Base-by-base conservation (phyloP, 2,329 filamentous ascomycete species). In the Didymosphaeria variabile region DNA sequence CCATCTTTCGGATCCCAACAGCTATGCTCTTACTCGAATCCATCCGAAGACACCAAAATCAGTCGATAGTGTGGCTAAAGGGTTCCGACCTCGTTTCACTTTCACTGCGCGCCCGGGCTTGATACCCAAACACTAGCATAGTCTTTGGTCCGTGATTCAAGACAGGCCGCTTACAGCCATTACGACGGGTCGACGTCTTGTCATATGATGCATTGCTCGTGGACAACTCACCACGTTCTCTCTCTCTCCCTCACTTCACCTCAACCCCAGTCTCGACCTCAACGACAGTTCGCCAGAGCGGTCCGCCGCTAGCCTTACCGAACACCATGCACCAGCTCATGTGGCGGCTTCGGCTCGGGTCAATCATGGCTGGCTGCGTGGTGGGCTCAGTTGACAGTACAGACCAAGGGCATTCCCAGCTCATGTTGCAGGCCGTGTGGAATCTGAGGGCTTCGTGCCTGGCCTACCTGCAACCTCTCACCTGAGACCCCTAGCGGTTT, bases 381-480 rank as follows among this genome's bases (percentile, higher is more conserved):
- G 45, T 45, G 40, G 44, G 53, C 26, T 55, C 40, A 36, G 29
- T 15, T 36, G 42, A 46, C 26, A 23, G 42, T 47, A 34, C 15
- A 21, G 19, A 26, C 52, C 42, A 45, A 40, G 26, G 36, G 17
- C 7, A 36, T 21, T 51, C 47, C 21, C 17, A 34, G 47, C 31
- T 46, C 36, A 47, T 23, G 36, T 55, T 55, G 42, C 42, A 38
- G 53, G 53, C 42, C 42, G 53, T 46, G 53, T 55, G 53, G 53
- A 55, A 55, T 32, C 42, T 44, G 53, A 55, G 42, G 53, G 53
- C 26, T 47, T 55, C 9, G 53, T 55, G 26, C 53, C 53, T 55
- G 53, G 53, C 53, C 53, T 55, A 36, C 53, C 53, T 38, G 40
- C 42, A 55, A 46, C 51, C 51, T 46, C 26, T 36, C 38, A 55